Percentiles rank a stretch among this genome's conserved stretches.
Evolutionary conservation across 2,329 filamentous ascomycete genomes (phyloP).

Genomic region (Fusarium haematococcum): DNA sequence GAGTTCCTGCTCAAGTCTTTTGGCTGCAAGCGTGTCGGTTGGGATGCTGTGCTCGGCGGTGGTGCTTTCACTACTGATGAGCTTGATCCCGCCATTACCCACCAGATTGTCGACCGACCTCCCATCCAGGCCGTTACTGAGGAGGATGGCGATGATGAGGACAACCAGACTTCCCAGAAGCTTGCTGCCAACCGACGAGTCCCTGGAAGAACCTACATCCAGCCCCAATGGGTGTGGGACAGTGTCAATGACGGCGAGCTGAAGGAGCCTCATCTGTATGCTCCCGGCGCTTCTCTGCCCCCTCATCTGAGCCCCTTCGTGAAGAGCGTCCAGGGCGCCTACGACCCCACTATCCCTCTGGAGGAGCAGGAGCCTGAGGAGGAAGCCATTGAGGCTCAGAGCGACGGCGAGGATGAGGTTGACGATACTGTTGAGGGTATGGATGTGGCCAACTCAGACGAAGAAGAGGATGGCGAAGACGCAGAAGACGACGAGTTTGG

Average conservation of each 20-base stretch:
- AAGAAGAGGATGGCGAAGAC: conserved; percentile 58
- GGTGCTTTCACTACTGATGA: conserved; percentile 94
- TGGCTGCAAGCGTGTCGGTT: conserved; percentile 94
- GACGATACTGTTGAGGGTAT: conserved; percentile 61
- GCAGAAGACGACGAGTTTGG: conserved; percentile 61
- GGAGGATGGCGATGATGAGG: conserved; percentile 62
- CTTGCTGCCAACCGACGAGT: conserved; percentile 76
- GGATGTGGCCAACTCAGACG: conserved; percentile 63
- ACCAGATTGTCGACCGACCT: conserved; percentile 95
- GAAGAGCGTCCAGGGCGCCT: conserved; percentile 85
- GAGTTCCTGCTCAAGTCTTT: conserved; percentile 95
- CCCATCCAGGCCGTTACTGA: conserved; percentile 71
- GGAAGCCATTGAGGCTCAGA: conserved; percentile 80
- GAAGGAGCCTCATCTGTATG: conserved; percentile 87
- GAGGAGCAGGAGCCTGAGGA: conserved; percentile 90
- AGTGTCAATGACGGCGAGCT: conserved; percentile 92
- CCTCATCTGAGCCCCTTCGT: conserved; percentile 98
- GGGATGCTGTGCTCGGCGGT: conserved; percentile 90
- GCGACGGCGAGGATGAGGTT: conserved; percentile 61
- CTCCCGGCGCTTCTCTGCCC: conserved; percentile 87
- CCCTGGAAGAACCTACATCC: conserved; percentile 91
- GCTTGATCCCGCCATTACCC: conserved; percentile 88
- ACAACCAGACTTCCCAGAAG: conserved; percentile 72
- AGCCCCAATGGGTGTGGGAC: conserved; percentile 99
- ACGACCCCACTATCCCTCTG: conserved; percentile 88